Evolutionary conservation across 192 early-diverging fungal genomes (phyloP).

Genomic region (Chytriomyces sp.): DNA sequence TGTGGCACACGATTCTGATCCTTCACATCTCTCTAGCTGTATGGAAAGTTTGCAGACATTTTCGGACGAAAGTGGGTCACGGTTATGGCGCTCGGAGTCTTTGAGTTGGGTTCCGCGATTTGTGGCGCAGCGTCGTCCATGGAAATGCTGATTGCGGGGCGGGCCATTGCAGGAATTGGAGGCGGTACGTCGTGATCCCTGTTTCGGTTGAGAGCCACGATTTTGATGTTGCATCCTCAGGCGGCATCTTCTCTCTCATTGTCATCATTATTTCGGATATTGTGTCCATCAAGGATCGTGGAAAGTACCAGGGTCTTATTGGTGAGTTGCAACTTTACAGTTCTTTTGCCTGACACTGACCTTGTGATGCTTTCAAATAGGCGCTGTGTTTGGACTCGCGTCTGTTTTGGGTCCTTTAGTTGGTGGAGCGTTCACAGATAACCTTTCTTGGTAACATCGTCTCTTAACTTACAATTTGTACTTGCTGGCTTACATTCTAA

Average conservation of each 20-base stretch:
- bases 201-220: not conserved
- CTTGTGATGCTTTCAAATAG: no score
- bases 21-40: constrained; percentile 4
- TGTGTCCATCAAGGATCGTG: constrained; percentile 56
- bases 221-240: constrained; percentile 36
- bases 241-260: constrained; percentile 74
- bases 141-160: constrained; percentile 66
- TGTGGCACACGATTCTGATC: no score
- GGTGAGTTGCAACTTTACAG: no score
- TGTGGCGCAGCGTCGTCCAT: constrained; percentile 65
- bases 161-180: constrained; percentile 72
- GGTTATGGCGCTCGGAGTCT: constrained; percentile 67
- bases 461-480: no score
- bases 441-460: constrained; percentile 38
- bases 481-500: no score
- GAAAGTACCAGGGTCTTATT: constrained; percentile 77
- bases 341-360: no score
- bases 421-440: constrained; percentile 59
- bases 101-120: constrained; percentile 73
- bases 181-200: no score
- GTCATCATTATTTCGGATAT: constrained; percentile 85
- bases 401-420: constrained; percentile 61
- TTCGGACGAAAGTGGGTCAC: constrained; percentile 78
- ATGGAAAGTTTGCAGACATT: constrained; percentile 84
- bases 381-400: constrained; percentile 72